Conservation (phyloP, 192 early-diverging fungal genomes). For the Endogone sp. region DNA sequence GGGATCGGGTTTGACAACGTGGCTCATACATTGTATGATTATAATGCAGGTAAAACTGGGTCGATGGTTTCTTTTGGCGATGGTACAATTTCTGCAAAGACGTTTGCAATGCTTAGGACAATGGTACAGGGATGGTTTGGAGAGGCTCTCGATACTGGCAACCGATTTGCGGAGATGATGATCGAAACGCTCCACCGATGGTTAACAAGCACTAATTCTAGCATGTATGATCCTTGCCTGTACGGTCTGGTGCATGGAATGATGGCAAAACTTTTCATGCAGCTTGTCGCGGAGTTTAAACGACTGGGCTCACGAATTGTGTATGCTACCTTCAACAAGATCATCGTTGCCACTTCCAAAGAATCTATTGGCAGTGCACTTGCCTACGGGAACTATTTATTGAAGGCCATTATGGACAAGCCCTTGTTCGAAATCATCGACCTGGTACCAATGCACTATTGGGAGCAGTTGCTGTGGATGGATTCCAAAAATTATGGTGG, state of each 20-base stretch:
- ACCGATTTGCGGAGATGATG: slow-evolving; percentile 68
- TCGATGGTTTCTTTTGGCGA: slow-evolving; percentile 34
- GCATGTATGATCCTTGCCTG: slow-evolving; percentile 82
- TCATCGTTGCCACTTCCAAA: slow-evolving; percentile 81
- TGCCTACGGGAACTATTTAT: slow-evolving; percentile 70
- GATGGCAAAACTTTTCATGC: slow-evolving; percentile 89
- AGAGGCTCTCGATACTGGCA: slow-evolving; percentile 58
- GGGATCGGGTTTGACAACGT: slow-evolving; percentile 36
- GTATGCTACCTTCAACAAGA: slow-evolving; percentile 74
- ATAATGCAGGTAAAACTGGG: slow-evolving; percentile 41
- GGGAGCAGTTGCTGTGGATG: slow-evolving; percentile 89
- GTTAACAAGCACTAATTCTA: slow-evolving; percentile 72
- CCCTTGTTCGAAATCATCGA: slow-evolving; percentile 74
- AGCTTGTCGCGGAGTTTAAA: slow-evolving; percentile 77
- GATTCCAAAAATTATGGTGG: slow-evolving; percentile 86
- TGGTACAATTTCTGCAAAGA: slow-evolving; percentile 40
- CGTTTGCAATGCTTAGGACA: slow-evolving; percentile 71
- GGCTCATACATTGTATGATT: slow-evolving; percentile 59
- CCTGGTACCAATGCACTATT: slow-evolving; percentile 66
- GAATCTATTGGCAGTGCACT: slow-evolving; percentile 65
- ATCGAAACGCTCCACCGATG: slow-evolving; percentile 86
- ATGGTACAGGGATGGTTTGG: slow-evolving; percentile 80
- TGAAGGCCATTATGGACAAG: slow-evolving; percentile 63
- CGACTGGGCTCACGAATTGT: slow-evolving; percentile 74
- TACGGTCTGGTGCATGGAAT: slow-evolving; percentile 74